Conservation (phyloP, 495 filamentous ascomycete species). For the Talaromyces ruber region DNA sequence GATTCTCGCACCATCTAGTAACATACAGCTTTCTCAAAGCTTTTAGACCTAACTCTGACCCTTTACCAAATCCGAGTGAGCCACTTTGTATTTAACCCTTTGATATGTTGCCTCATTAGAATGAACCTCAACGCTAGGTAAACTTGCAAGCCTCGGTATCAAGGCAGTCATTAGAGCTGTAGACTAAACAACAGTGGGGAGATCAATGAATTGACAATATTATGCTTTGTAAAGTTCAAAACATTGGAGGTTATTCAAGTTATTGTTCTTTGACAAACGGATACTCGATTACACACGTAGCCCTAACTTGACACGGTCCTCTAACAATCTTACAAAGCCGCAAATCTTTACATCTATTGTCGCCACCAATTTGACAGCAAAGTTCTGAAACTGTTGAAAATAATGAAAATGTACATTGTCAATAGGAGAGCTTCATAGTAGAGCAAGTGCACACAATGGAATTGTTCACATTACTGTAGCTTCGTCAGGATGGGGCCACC, state of each 20-base stretch:
- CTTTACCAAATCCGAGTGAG: not conserved
- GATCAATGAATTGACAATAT: too few species aligned
- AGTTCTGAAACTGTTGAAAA: not conserved
- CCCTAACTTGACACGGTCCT: not conserved
- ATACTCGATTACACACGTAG: not conserved
- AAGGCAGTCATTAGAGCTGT: too few species aligned
- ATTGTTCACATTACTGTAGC: not conserved
- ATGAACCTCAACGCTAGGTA: not conserved
- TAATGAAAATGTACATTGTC: not conserved
- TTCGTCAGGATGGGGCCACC: not conserved
- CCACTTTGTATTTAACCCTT: not conserved
- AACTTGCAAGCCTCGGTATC: not conserved
- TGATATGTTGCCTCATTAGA: not conserved
- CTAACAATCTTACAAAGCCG: not conserved
- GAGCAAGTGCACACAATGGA: not conserved
- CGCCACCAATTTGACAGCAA: not conserved
- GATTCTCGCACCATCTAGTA: too few species aligned
- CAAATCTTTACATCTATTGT: not conserved
- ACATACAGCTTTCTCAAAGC: too few species aligned
- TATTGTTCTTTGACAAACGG: not conserved
- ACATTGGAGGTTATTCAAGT: not conserved
- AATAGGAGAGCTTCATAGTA: not conserved
- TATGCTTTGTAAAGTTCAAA: not conserved
- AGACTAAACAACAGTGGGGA: too few species aligned
- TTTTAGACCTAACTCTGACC: too few species aligned